Evolutionary conservation across 306 rosid genomes (phyloP), one percentile per base, ranked within the genome.

Genomic region (Quercus ilex): DNA sequence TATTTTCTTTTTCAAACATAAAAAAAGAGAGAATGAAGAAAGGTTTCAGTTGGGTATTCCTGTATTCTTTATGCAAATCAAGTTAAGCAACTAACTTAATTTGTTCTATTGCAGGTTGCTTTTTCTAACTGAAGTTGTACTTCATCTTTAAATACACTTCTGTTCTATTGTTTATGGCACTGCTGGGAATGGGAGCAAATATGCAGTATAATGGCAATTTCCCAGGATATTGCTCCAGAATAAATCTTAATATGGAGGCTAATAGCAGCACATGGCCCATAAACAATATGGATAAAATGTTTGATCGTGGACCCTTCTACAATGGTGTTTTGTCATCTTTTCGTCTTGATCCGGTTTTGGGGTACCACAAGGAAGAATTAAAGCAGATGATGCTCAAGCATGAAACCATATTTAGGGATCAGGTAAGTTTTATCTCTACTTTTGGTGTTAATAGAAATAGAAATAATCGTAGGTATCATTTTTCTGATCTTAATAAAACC

Each of bases 331-430:
- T 83, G 57, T 78, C 78, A 15, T 35, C 56, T 57, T 59, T 74
- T 49, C 60, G 89, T 67, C 31, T 88, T 5, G 81, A 62, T 72
- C 77, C 81, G 20, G 77, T 58, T 79, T 20, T 77, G 23, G 83
- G 74, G 57, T 86, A 70, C 75, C 73, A 80, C 74, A 87, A 83
- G 86, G 94, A 87, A 63, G 72, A 76, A 56, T 55, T 92, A 52
- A 90, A 89, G 81, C 92, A 84, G 87, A 89, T 83, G 30, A 88
- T 92, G 77, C 90, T 92, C 79, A 79, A 86, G 75, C 92, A 92
- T 30, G 97, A 92, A 62, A 82, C 87, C 78, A 74, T 87, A 38
- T 82, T 92, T 46, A 92, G 77, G 87, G 87, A 86, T 49, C 97
- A 92, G 88, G 97, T 89, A 89, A 74, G 83, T 76, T 67, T 70